Evolutionary conservation across 1,139 yeast species (phyloP), one percentile per base, ranked within the genome.

Genomic region (Nakaseomyces bracarensis): DNA sequence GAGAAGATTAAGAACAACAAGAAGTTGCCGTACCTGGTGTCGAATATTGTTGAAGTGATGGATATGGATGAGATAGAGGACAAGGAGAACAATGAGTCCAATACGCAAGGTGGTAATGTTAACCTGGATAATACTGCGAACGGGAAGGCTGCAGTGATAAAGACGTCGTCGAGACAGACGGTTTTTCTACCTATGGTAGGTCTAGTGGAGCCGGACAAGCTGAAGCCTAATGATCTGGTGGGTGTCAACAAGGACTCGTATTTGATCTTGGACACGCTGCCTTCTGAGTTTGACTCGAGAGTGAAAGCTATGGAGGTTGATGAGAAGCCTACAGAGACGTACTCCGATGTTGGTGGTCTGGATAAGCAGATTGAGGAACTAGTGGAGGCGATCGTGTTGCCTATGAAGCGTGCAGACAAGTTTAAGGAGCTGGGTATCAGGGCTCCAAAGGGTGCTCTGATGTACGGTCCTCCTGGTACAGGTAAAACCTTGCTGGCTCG

Each of bases 401-500:
- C 99, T 30, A 87, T 91, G 97, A 91, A 89, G 64, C 96, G 91
- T 63, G 94, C 96, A 21, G 98, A 93, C 42, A 91, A 91, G 67
- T 93, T 91, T 69, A 83, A 84, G 60, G 80, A 77, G 44, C 71
- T 91, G 65, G 60, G 97, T 42, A 87, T 91, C 57, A 89, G 85
- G 64, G 94, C 98, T 4, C 98, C 98, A 47, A 91, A 91, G 66
- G 98, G 98, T 54, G 98, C 97, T 0, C 71, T 91, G 47, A 91
- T 91, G 98, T 91, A 91, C 63, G 99, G 99, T 8, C 98, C 99
- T 14, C 99, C 99, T 40, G 99, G 99, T 60, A 91, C 99, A 1
- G 99, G 99, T 64, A 91, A 91, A 67, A 91, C 98, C 1, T 72
- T 91, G 49, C 72, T 91, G 52, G 99, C 99, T 4, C 77, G 98